A percentile compares a stretch with the other conserved stretches of the same genome.
Conservation (phyloP, 306 rosid species). For the Fragaria iinumae region DNA sequence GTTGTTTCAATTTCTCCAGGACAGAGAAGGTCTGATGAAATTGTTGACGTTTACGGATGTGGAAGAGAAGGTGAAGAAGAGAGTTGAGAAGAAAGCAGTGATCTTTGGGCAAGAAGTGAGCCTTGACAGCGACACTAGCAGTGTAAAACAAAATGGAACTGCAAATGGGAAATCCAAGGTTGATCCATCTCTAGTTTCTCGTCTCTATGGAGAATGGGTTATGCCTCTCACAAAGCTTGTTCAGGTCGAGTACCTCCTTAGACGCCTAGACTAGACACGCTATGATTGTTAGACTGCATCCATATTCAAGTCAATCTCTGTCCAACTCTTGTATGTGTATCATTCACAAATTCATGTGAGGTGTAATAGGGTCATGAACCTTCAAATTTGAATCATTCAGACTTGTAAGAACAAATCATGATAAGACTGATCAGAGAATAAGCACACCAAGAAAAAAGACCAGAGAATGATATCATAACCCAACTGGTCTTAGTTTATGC, state of each 20-base stretch:
- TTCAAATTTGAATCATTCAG: not conserved
- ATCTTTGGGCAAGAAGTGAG: constrained; percentile 64
- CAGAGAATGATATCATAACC: no score
- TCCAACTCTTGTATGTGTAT: not conserved
- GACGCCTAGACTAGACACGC: constrained; percentile 43
- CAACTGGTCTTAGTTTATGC: not conserved
- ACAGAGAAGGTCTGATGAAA: constrained; percentile 70
- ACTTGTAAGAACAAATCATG: not conserved
- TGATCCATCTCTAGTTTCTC: constrained; percentile 56
- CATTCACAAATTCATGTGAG: not conserved
- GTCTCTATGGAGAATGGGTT: constrained; percentile 65
- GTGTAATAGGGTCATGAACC: not conserved
- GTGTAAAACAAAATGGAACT: not conserved
- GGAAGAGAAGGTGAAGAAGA: constrained; percentile 72
- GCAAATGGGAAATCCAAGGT: constrained; percentile 37
- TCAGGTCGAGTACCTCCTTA: constrained; percentile 81
- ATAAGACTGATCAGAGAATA: no score
- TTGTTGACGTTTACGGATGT: constrained; percentile 66
- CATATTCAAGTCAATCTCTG: not conserved
- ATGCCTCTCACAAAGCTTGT: constrained; percentile 86
- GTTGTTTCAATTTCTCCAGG: constrained; percentile 38
- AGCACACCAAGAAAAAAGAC: no score
- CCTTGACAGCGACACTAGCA: constrained; percentile 13
- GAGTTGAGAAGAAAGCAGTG: constrained; percentile 82
- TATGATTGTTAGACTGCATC: not conserved